These are phyloP conservation scores for Chytriomyces sp. DNA, from an alignment of 192 early-diverging fungal genomes.

Conservation along the genomic window DNA sequence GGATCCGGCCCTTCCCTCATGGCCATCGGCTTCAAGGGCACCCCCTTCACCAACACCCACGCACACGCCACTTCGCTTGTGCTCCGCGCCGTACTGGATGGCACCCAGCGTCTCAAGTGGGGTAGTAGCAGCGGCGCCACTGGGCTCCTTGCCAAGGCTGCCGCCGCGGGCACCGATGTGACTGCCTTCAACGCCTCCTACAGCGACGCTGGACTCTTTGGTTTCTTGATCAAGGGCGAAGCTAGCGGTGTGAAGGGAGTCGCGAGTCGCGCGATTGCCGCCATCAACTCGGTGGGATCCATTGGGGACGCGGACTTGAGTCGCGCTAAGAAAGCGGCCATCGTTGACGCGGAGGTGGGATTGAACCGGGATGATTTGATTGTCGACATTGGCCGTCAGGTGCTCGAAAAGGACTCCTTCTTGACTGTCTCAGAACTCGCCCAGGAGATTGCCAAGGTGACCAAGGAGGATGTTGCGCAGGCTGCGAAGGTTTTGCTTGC, in stretches of 20 bases:
- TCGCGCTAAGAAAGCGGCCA: constrained; percentile 53
- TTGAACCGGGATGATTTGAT: constrained; percentile 33
- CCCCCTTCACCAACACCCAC: constrained; percentile 58
- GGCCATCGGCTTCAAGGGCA: constrained; percentile 81
- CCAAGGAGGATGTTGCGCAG: constrained; percentile 60
- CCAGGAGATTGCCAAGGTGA: constrained; percentile 62
- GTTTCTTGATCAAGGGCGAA: constrained; percentile 66
- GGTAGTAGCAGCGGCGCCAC: constrained; percentile 38
- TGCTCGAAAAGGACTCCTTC: constrained; percentile 29
- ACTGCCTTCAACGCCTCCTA: constrained; percentile 81
- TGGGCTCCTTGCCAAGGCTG: constrained; percentile 65
- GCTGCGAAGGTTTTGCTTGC: constrained; percentile 65
- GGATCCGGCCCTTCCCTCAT: constrained; percentile 60
- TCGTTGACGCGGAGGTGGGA: constrained; percentile 47
- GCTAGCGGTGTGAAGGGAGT: constrained; percentile 41
- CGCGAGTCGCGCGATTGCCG: constrained; percentile 40
- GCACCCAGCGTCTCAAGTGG: constrained; percentile 49
- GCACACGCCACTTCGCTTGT: constrained; percentile 65
- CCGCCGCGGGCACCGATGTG: constrained; percentile 55
- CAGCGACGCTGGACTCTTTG: constrained; percentile 90
- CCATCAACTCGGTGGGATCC: constrained; percentile 42
- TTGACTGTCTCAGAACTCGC: constrained; percentile 59
- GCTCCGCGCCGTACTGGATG: constrained; percentile 51
- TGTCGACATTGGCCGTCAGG: constrained; percentile 40
- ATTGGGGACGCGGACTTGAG: constrained; percentile 40